Percentiles rank a stretch among this genome's conserved stretches.
phyloP scores from a whole-genome alignment of 768 basidiomycete genomes.

The Pleurotus salmoneostramineus region DNA sequence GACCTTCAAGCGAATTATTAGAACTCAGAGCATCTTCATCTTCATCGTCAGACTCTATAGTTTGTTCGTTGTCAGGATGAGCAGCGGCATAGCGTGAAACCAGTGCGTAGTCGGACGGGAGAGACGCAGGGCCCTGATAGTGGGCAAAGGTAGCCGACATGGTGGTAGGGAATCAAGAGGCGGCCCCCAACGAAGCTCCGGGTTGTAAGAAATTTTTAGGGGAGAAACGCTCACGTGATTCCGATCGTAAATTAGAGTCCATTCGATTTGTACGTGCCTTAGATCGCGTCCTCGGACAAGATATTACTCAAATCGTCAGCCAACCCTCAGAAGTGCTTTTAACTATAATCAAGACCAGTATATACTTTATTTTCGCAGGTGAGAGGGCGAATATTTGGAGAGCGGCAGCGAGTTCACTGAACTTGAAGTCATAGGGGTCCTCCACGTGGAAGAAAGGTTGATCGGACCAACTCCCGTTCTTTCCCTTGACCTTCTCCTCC shows the following conservation, averaged over 20 bases:
- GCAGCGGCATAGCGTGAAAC: conserved; percentile 46
- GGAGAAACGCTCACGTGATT: background rate
- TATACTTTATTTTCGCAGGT: too few relatives aligned
- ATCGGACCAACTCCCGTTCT: background rate
- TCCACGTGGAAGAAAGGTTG: background rate
- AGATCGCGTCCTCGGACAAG: too few relatives aligned
- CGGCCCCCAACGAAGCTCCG: background rate
- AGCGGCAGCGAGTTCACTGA: too few relatives aligned
- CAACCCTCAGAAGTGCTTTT: too few relatives aligned
- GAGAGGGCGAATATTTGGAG: too few relatives aligned
- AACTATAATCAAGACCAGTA: too few relatives aligned
- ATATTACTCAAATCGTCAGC: too few relatives aligned
- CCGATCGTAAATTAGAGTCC: background rate
- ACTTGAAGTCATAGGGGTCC: too few relatives aligned
- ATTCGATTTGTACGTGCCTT: background rate
- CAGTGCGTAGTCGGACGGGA: conserved; percentile 65
- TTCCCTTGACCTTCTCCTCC: too few relatives aligned
- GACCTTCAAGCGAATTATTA: conserved; percentile 12
- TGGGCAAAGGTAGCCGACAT: conserved; percentile 53
- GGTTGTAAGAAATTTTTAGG: conserved; percentile 1
- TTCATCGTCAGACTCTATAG: conserved; percentile 15
- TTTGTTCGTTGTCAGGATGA: conserved; percentile 12
- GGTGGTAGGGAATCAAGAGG: background rate
- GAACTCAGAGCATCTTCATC: conserved; percentile 10
- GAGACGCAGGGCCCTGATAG: conserved; percentile 52